Evolutionary conservation across 2,329 filamentous ascomycete species (phyloP).

Genomic region (Ceratocystis cacaofunesta): DNA sequence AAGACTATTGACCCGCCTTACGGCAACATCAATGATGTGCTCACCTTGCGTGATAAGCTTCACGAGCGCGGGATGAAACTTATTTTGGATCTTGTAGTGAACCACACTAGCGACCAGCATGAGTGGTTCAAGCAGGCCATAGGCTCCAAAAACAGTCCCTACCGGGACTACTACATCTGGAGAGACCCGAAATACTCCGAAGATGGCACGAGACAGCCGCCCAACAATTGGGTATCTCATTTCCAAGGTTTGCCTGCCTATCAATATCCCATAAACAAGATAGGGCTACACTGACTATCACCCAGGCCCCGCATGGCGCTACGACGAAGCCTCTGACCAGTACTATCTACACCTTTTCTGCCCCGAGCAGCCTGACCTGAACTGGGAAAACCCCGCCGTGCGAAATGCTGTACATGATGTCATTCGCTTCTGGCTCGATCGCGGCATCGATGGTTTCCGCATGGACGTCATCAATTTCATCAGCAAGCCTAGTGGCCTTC

Average conservation of each 20-base stretch:
- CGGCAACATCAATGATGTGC: slow-evolving; percentile 52
- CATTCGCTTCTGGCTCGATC: slow-evolving; percentile 60
- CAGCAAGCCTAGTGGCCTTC: slow-evolving; percentile 44
- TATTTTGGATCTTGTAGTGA: slow-evolving; percentile 58
- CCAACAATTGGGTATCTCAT: slow-evolving; percentile 39
- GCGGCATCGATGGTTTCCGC: slow-evolving; percentile 50
- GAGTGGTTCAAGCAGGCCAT: slow-evolving; percentile 56
- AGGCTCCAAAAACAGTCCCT: slow-evolving; percentile 37
- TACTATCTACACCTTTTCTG: slow-evolving; percentile 56
- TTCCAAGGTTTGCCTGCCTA: slow-evolving; percentile 9
- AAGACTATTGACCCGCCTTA: slow-evolving; percentile 49
- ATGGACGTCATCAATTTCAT: slow-evolving; percentile 56
- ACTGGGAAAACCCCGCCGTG: slow-evolving; percentile 57
- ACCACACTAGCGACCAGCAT: slow-evolving; percentile 51
- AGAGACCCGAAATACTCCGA: slow-evolving; percentile 39
- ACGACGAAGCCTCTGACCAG: slow-evolving; percentile 33
- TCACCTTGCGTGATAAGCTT: slow-evolving; percentile 43
- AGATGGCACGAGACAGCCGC: slow-evolving; percentile 43
- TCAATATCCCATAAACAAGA: background rate
- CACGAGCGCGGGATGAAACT: slow-evolving; percentile 52
- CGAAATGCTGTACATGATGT: slow-evolving; percentile 51
- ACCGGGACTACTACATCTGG: slow-evolving; percentile 53
- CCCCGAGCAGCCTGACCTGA: slow-evolving; percentile 58
- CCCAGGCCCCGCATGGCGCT: slow-evolving; percentile 33
- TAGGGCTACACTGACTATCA: background rate